Evolutionary conservation across 2,329 filamentous ascomycete genomes (phyloP), one percentile per base, ranked within the genome.

Genomic region (Aureobasidium uvarum): DNA sequence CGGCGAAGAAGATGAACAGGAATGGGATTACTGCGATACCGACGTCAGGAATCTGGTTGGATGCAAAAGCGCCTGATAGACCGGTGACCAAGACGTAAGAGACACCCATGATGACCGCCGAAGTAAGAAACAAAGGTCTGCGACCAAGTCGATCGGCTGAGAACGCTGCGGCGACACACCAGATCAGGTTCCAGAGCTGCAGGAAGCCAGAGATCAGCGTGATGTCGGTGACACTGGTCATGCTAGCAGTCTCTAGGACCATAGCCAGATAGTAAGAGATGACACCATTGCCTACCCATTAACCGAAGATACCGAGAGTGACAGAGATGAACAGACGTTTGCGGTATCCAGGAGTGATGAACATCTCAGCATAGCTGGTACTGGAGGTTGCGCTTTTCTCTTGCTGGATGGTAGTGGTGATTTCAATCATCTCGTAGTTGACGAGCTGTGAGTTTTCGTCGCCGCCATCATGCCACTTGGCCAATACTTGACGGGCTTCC

Each of bases 401-500:
- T n/a, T 55, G 66, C 1, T 64, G 46, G 52, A 69, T 66, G 18
- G 66, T 62, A 18, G 65, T 65, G 18, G 66, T 65, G n/a, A 78
- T 78, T 46, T 78, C 76, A 16, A 72, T 70, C 31, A 77, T 65
- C 50, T 79, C 76, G 0, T 78, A 72, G 28, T 74, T 71, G 16
- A 73, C 71, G 28, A 73, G 66, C 10, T 56, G 2, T 70, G 71
- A 75, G 7, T 74, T 71, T 33, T 76, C 31, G 10, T 31, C 60
- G 62, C 77, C 71, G 2, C 79, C 80, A 65, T 85, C 80, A 69
- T 86, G 86, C 69, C 86, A 85, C 67, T 82, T 83, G 5, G 83
- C 80, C 65, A 89, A 77, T n/a, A 86, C 79, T 1, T 79, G 75
- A 50, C 83, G 77, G 0, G 84, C 85, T 70, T 87, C 81, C 23